phyloP scores from a whole-genome alignment of 176 grass and related monocot genomes.

The Avena insularis region DNA sequence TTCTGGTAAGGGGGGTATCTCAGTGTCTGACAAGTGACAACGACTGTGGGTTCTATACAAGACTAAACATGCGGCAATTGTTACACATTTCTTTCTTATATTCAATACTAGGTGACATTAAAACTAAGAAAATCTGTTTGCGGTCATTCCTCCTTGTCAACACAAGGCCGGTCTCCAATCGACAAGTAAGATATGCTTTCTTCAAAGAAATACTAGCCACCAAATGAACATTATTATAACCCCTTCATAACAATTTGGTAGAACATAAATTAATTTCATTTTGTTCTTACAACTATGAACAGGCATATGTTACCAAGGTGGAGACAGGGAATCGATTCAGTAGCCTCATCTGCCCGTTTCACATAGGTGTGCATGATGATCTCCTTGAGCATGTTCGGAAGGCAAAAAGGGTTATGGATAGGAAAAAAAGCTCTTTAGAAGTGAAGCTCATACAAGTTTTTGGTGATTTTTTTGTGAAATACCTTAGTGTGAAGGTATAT shows the following conservation, averaged over 20 bases:
- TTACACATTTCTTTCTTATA: not conserved
- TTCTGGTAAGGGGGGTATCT: not conserved
- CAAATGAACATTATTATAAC: not conserved
- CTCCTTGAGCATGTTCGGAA: not conserved
- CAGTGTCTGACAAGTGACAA: not conserved
- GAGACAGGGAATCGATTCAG: slow-evolving; percentile 13
- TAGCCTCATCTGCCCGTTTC: slow-evolving; percentile 1
- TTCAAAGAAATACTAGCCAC: not conserved
- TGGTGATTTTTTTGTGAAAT: not conserved
- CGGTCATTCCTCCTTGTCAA: not conserved
- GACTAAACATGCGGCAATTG: not conserved
- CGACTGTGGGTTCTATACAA: not conserved
- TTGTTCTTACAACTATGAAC: not conserved
- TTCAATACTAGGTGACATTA: not conserved
- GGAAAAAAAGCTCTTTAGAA: slow-evolving; percentile 8
- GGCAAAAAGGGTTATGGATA: not conserved
- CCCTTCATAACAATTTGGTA: not conserved
- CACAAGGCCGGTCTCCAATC: not conserved
- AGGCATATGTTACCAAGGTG: not conserved
- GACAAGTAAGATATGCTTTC: not conserved
- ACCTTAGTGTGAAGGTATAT: not conserved
- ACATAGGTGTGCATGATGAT: slow-evolving; percentile 4
- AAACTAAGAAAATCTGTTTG: not conserved
- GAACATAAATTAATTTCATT: not conserved
- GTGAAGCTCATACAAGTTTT: not conserved